These are phyloP conservation scores for Penicillium decumbens DNA, from an alignment of 2,329 filamentous ascomycete genomes.

Conservation along the genomic window DNA sequence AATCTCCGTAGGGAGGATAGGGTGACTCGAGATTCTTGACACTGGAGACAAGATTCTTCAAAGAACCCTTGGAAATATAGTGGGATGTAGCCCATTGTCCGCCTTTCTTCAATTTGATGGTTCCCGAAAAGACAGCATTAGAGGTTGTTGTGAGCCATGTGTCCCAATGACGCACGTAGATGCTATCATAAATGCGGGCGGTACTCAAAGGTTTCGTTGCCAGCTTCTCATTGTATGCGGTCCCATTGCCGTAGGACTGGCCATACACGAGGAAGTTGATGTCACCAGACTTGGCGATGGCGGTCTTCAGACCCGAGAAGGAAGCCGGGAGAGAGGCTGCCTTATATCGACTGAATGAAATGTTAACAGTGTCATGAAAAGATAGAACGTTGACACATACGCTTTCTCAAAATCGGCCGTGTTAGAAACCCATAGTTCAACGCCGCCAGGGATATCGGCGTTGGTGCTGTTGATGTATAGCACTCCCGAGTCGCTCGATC, in stretches of 20 bases:
- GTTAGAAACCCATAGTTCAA: slow-evolving; percentile 39
- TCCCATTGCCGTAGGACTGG: slow-evolving; percentile 62
- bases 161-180: slow-evolving; percentile 83
- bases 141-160: slow-evolving; percentile 64
- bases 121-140: slow-evolving; percentile 69
- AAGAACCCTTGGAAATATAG: slow-evolving; percentile 50
- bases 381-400: slow-evolving; percentile 16
- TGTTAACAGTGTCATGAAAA: not conserved
- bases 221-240: slow-evolving; percentile 62
- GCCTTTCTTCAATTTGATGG: slow-evolving; percentile 44
- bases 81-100: slow-evolving; percentile 35
- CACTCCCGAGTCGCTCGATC: slow-evolving; percentile 58
- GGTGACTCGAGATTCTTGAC: slow-evolving; percentile 45
- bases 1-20: slow-evolving; percentile 65
- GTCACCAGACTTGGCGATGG: slow-evolving; percentile 38
- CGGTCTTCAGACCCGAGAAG: slow-evolving; percentile 39
- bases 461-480: slow-evolving; percentile 52
- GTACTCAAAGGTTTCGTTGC: slow-evolving; percentile 58
- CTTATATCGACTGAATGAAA: slow-evolving; percentile 30
- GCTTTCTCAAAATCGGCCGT: slow-evolving; percentile 30
- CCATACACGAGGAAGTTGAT: slow-evolving; percentile 54
- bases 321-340: slow-evolving; percentile 37
- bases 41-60: slow-evolving; percentile 45
- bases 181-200: slow-evolving; percentile 66
- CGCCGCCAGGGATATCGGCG: slow-evolving; percentile 37